Evolutionary conservation across 306 rosid species (phyloP).

Genomic region (Parietaria judaica): DNA sequence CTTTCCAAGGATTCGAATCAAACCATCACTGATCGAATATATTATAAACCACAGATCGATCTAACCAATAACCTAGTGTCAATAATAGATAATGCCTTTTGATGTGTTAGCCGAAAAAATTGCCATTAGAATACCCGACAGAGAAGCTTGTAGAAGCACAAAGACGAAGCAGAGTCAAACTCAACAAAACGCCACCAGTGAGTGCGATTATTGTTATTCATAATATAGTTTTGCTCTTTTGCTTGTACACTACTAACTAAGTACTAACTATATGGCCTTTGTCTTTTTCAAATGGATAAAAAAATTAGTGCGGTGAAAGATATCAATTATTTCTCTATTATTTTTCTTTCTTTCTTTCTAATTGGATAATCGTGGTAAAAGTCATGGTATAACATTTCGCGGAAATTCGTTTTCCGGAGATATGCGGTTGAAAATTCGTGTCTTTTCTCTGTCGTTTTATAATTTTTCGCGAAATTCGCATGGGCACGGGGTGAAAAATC

Average conservation of each 20-base stretch:
- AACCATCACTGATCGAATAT: too few species aligned
- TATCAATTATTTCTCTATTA: constrained; percentile 22
- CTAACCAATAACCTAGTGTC: constrained; percentile 14
- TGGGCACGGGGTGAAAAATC: too few species aligned
- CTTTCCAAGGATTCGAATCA: too few species aligned
- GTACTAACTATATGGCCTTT: constrained; percentile 2
- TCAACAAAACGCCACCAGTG: background rate
- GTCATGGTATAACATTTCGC: too few species aligned
- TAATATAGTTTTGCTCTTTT: constrained; percentile 23
- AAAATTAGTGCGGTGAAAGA: constrained; percentile 20
- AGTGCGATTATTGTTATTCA: constrained; percentile 3
- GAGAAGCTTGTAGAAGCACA: background rate
- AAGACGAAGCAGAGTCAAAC: constrained; percentile 1
- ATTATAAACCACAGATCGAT: too few species aligned
- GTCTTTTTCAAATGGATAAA: constrained; percentile 14
- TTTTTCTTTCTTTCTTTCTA: background rate
- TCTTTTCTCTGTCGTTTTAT: too few species aligned
- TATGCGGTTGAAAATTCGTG: too few species aligned
- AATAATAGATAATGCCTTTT: constrained; percentile 12
- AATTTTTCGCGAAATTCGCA: too few species aligned
- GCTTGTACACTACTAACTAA: constrained; percentile 19
- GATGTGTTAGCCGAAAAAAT: constrained; percentile 23
- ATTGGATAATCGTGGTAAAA: too few species aligned
- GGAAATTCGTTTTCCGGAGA: too few species aligned
- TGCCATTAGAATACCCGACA: background rate